Conservation (phyloP, 768 basidiomycete genomes). For the Russula earlei region DNA sequence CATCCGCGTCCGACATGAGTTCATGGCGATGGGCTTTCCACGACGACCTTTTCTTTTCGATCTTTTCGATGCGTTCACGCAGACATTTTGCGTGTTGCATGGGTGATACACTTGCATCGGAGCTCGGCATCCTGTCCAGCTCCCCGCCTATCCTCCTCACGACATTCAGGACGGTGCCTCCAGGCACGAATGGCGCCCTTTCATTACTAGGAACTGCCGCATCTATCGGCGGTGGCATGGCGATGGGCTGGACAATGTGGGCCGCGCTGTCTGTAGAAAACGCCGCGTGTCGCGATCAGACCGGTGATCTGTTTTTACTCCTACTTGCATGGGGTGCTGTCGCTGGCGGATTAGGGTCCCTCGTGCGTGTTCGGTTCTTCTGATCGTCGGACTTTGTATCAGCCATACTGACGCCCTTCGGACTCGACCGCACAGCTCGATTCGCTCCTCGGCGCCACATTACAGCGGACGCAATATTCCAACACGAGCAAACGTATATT, state of each 20-base stretch:
- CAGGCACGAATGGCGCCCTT: slow-evolving; percentile 87
- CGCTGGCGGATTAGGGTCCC: slow-evolving; percentile 70
- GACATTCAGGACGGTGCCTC: slow-evolving; percentile 63
- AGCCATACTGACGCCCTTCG: neutral
- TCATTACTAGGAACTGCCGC: slow-evolving; percentile 66
- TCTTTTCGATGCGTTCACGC: neutral
- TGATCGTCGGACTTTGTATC: neutral
- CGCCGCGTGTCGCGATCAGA: slow-evolving; percentile 36
- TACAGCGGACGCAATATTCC: slow-evolving; percentile 75
- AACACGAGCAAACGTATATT: slow-evolving; percentile 50
- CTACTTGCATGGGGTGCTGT: slow-evolving; percentile 51
- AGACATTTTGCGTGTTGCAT: slow-evolving; percentile 86
- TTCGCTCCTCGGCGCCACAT: slow-evolving; percentile 77
- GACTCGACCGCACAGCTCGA: slow-evolving; percentile 47
- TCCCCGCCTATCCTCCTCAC: slow-evolving; percentile 69
- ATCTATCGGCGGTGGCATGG: slow-evolving; percentile 60
- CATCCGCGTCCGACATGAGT: neutral
- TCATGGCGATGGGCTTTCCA: neutral
- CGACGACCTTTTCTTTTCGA: neutral
- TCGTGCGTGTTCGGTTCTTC: slow-evolving; percentile 38
- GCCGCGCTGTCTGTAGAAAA: slow-evolving; percentile 54
- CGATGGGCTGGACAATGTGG: slow-evolving; percentile 60
- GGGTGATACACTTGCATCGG: slow-evolving; percentile 89
- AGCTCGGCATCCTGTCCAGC: slow-evolving; percentile 77
- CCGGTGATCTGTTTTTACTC: slow-evolving; percentile 31